Evolutionary conservation across 202 grass and related monocot species (phyloP), one percentile per base, ranked within the genome.

Genomic region (Zoysia matrella): DNA sequence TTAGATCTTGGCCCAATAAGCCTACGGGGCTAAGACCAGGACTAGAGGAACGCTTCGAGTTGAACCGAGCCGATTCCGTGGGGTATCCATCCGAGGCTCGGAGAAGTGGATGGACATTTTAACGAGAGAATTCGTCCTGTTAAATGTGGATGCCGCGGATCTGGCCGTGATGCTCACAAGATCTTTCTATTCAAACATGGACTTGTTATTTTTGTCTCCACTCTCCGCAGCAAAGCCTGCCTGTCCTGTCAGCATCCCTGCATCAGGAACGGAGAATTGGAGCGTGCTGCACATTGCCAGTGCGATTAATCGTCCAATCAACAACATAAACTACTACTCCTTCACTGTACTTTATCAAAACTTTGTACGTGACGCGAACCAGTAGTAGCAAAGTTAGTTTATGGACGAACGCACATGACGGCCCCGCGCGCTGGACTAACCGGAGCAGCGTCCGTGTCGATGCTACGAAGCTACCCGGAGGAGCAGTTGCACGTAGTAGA

Each of bases 381-480:
- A 53, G 3, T 1, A 5, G 71, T 8, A 46, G 41, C 65, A 47
- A 42, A 67, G 43, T 74, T n/a, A 74, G 71, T 74, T 58, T 74
- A 73, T 44, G 71, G 39, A 10, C 52, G 71, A 5, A 16, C 39
- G 13, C 53, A 74, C 71, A 58, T 58, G 71, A 40, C 5, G 9
- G 39, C 11, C 62, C 43, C 2, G 62, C 62, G n/a, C n/a, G n/a
- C n/a, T 65, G 65, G 65, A 47, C 5, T 42, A 2, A 15, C 4
- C 40, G 2, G 39, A n/a, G 63, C 8, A 10, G 63, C 41, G 4
- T 7, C 11, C 12, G 41, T 45, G 64, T 43, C 60, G 46, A 67
- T 67, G 63, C 48, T 39, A 64, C 52, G 76, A 68, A 68, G 76
- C 76, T 67, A 53, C 75, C 7, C 54, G 13, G 75, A n/a, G n/a